Conservation (phyloP, 2,329 filamentous ascomycete genomes). For the Pochonia chlamydosporia region DNA sequence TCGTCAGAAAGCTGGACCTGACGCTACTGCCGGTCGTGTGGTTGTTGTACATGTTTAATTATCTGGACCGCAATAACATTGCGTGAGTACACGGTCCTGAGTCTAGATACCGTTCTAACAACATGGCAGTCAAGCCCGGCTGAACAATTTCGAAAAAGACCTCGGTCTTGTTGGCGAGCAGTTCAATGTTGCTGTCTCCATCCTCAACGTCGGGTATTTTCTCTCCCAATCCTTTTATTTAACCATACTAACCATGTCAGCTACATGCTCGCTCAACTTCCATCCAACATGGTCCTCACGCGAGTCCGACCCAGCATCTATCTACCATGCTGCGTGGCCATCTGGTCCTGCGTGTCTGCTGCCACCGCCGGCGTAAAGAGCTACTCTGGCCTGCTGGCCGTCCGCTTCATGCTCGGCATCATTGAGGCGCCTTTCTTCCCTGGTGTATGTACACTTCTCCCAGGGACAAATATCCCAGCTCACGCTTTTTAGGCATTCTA, state of each 20-base stretch:
- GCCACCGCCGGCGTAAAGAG: constrained; percentile 40
- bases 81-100: too few species aligned
- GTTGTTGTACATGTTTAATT: constrained; percentile 32
- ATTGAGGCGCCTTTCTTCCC: constrained; percentile 39
- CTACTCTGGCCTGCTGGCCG: constrained; percentile 23
- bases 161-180: constrained; percentile 37
- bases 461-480: too few species aligned
- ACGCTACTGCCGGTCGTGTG: constrained; percentile 22
- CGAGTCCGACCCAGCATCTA: constrained; percentile 28
- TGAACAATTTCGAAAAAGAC: constrained; percentile 36
- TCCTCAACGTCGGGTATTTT: constrained; percentile 46
- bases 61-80: constrained; percentile 39
- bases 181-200: constrained; percentile 17
- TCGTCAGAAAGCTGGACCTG: constrained; percentile 22
- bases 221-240: too few species aligned
- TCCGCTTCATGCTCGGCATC: constrained; percentile 32
- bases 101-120: too few species aligned
- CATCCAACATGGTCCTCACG: constrained; percentile 44
- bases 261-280: constrained; percentile 44
- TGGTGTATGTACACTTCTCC: too few species aligned
- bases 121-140: constrained; percentile 4
- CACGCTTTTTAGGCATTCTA: too few species aligned
- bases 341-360: constrained; percentile 19
- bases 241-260: too few species aligned
- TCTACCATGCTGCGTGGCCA: constrained; percentile 14